Conservation (phyloP, 192 early-diverging fungal species). For the Neocallimastix lanati region DNA sequence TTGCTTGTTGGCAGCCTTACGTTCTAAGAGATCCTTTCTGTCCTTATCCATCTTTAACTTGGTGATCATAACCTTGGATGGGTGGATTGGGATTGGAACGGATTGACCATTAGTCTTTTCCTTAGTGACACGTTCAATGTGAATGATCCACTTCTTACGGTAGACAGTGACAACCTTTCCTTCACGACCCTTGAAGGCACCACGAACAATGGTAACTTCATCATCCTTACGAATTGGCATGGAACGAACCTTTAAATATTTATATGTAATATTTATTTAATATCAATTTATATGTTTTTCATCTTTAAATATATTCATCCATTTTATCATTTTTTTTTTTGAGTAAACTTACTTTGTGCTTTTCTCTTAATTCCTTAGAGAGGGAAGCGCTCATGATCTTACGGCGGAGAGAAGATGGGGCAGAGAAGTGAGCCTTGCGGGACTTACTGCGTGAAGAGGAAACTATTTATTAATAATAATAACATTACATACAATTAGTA, state of each 20-base stretch:
- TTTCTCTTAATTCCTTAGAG: slow-evolving; percentile 95
- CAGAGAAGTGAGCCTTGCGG: slow-evolving; percentile 98
- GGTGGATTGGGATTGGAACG: slow-evolving; percentile 84
- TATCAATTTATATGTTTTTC: too few relatives aligned
- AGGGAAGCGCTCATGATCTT: slow-evolving; percentile 92
- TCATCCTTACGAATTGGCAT: slow-evolving; percentile 95
- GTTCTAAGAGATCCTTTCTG: slow-evolving; percentile 71
- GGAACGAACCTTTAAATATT: slow-evolving; percentile 50
- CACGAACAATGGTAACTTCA: slow-evolving; percentile 89
- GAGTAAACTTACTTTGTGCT: slow-evolving; percentile 79
- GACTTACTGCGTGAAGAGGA: slow-evolving; percentile 78
- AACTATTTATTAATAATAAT: slow-evolving; percentile 16
- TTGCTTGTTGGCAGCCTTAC: slow-evolving; percentile 39
- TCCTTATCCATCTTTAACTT: slow-evolving; percentile 93
- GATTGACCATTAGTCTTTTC: slow-evolving; percentile 95
- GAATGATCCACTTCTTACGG: slow-evolving; percentile 98
- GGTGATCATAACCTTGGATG: slow-evolving; percentile 96
- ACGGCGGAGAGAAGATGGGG: slow-evolving; percentile 79
- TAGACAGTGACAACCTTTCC: slow-evolving; percentile 93
- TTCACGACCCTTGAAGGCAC: slow-evolving; percentile 88
- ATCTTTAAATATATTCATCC: too few relatives aligned
- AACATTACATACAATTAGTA: neutral
- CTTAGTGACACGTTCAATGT: slow-evolving; percentile 88
- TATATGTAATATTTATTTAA: too few relatives aligned
- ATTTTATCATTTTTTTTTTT: too few relatives aligned